These are phyloP conservation scores for Trametes sp. DNA, from an alignment of 1,284 basidiomycete species.

Conservation along the genomic window DNA sequence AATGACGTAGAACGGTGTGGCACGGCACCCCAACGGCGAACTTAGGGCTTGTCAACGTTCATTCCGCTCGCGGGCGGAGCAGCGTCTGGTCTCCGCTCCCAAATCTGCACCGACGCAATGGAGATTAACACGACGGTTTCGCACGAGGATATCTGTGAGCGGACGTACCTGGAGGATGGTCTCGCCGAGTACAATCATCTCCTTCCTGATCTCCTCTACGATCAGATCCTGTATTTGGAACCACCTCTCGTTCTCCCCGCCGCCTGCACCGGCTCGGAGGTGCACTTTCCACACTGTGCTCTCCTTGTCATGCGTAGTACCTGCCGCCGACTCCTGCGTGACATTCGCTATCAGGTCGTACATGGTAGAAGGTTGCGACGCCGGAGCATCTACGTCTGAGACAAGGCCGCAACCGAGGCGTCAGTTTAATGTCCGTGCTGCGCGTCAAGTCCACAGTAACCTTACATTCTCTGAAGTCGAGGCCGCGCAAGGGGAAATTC, in stretches of 20 bases:
- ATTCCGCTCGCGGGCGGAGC: constrained; percentile 33
- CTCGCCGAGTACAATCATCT: constrained; percentile 98
- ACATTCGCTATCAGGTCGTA: constrained; percentile 98
- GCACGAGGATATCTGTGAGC: neutral
- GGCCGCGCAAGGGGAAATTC: constrained; percentile 92
- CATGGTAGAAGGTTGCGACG: constrained; percentile 64
- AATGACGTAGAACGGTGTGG: neutral
- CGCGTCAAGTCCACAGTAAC: too few relatives aligned
- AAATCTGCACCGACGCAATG: constrained; percentile 56
- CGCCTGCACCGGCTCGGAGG: constrained; percentile 78
- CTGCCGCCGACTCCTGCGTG: constrained; percentile 93
- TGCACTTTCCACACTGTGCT: constrained; percentile 94
- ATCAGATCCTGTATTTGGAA: constrained; percentile 97
- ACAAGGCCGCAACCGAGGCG: neutral
- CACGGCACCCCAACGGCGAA: neutral
- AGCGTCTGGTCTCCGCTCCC: constrained; percentile 59
- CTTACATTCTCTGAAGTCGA: constrained; percentile 93
- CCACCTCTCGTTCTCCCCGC: constrained; percentile 92
- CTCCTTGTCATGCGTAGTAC: constrained; percentile 90
- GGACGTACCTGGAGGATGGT: constrained; percentile 86
- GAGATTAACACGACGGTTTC: constrained; percentile 4
- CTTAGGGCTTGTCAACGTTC: constrained; percentile 32
- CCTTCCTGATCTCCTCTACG: constrained; percentile 93
- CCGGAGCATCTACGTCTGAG: constrained; percentile 79
- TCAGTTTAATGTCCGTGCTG: neutral